Conservation (phyloP, 169 alveolate genomes). For the Plasmodium knowlesi region DNA sequence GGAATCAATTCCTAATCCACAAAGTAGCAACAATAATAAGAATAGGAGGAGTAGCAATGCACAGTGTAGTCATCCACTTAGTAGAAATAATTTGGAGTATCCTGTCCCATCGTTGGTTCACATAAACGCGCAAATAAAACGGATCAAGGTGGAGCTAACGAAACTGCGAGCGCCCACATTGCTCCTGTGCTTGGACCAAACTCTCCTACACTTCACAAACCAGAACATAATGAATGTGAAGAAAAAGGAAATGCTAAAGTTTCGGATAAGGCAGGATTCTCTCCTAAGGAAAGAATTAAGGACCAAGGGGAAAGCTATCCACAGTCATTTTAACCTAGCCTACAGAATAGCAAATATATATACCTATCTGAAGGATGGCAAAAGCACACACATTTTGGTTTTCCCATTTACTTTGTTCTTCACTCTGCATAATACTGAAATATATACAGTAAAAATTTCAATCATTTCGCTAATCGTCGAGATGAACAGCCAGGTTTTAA, state of each 20-base stretch:
- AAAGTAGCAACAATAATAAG: not conserved
- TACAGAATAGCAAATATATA: conserved; percentile 22
- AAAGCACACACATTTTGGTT: not conserved
- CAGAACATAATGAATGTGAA: not conserved
- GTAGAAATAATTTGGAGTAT: not conserved
- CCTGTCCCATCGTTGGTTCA: not conserved
- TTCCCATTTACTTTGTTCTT: conserved; percentile 22
- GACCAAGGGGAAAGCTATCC: not conserved
- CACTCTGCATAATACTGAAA: not conserved
- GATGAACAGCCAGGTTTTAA: not conserved
- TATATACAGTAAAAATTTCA: not conserved
- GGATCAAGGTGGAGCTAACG: conserved; percentile 1
- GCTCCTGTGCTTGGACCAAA: not conserved
- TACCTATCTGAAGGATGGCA: not conserved
- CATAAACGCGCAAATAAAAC: not conserved
- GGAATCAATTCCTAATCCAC: not conserved
- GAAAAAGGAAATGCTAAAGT: not conserved
- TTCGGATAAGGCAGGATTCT: not conserved
- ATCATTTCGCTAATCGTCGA: conserved; percentile 15
- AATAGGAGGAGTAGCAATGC: no score
- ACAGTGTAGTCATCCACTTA: no score
- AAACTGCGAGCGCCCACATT: not conserved
- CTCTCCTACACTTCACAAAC: not conserved
- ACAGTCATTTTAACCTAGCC: not conserved
- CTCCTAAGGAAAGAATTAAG: not conserved